phyloP scores from a whole-genome alignment of 2,329 filamentous ascomycete species.

The Aquanectria penicillioides region DNA sequence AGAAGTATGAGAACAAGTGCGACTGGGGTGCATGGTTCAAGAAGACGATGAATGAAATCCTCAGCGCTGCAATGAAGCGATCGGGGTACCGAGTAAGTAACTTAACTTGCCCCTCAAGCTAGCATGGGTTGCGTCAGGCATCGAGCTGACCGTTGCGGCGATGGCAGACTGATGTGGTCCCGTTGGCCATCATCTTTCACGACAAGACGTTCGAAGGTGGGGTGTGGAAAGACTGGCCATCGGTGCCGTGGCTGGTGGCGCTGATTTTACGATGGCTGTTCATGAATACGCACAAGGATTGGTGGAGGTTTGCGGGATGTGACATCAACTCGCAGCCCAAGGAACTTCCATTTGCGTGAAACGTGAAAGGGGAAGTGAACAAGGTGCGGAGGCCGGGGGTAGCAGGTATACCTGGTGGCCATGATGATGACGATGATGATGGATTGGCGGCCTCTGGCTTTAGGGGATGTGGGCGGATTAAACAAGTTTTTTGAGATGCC shows the following conservation, averaged over 20 bases:
- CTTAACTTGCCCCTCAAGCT: not conserved
- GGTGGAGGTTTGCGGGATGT: slow-evolving; percentile 50
- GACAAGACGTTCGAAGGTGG: slow-evolving; percentile 41
- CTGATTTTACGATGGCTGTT: slow-evolving; percentile 48
- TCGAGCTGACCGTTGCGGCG: not conserved
- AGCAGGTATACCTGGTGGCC: no score
- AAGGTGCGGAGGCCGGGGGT: not conserved
- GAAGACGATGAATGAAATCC: slow-evolving; percentile 27
- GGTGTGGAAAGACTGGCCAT: slow-evolving; percentile 39
- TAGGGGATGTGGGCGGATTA: no score
- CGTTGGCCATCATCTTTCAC: slow-evolving; percentile 40
- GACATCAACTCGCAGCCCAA: slow-evolving; percentile 42
- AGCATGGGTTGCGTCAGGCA: no score
- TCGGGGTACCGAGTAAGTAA: slow-evolving; percentile 30
- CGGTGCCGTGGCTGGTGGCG: slow-evolving; percentile 39
- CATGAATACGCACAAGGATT: slow-evolving; percentile 46
- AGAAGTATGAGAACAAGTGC: slow-evolving; percentile 46
- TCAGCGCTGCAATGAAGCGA: slow-evolving; percentile 26
- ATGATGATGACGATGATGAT: no score
- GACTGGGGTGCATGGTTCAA: slow-evolving; percentile 48
- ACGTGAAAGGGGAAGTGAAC: not conserved
- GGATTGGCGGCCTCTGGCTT: no score
- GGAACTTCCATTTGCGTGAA: slow-evolving; percentile 49
- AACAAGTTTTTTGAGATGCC: no score
- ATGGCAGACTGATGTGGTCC: slow-evolving; percentile 33